These are phyloP conservation scores for Cyberlindnera xylosilytica DNA, from an alignment of 805 yeast genomes.

Conservation along the genomic window DNA sequence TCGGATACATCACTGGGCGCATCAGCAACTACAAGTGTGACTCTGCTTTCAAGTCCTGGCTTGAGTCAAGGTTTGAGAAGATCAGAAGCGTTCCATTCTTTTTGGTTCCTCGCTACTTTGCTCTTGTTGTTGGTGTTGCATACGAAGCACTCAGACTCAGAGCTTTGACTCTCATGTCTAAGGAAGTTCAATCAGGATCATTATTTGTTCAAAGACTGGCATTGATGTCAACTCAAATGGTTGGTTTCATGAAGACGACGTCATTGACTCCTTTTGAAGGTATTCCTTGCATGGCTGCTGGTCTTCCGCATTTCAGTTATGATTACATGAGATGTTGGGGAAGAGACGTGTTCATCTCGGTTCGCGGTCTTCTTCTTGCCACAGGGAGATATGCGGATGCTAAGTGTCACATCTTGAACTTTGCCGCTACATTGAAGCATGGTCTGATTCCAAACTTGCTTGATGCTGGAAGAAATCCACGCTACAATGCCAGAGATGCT, in stretches of 20 bases:
- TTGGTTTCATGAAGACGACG: conserved; percentile 68
- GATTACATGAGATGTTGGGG: conserved; percentile 99
- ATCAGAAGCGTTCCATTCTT: conserved; percentile 71
- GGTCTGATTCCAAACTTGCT: conserved; percentile 91
- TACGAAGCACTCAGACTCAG: conserved; percentile 77
- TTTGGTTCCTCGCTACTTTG: conserved; percentile 83
- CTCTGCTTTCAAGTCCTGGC: conserved; percentile 63
- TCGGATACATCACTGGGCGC: conserved; percentile 68
- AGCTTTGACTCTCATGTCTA: conserved; percentile 56
- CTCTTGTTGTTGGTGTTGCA: conserved; percentile 74
- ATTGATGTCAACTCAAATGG: conserved; percentile 83
- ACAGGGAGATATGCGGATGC: conserved; percentile 82
- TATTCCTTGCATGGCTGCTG: conserved; percentile 87
- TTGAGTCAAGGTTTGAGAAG: conserved; percentile 57
- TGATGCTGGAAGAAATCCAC: conserved; percentile 90
- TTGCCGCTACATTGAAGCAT: conserved; percentile 89
- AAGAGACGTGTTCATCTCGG: conserved; percentile 86
- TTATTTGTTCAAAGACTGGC: conserved; percentile 77
- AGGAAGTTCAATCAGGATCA: conserved; percentile 56
- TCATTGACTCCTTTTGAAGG: conserved; percentile 64
- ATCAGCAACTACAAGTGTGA: conserved; percentile 57
- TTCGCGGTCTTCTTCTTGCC: conserved; percentile 75
- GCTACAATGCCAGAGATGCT: conserved; percentile 96
- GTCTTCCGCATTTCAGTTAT: conserved; percentile 88
- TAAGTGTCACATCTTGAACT: conserved; percentile 73